Evolutionary conservation across 2,329 filamentous ascomycete species (phyloP), one percentile per base, ranked within the genome.

Genomic region (Aureobasidium namibiae): DNA sequence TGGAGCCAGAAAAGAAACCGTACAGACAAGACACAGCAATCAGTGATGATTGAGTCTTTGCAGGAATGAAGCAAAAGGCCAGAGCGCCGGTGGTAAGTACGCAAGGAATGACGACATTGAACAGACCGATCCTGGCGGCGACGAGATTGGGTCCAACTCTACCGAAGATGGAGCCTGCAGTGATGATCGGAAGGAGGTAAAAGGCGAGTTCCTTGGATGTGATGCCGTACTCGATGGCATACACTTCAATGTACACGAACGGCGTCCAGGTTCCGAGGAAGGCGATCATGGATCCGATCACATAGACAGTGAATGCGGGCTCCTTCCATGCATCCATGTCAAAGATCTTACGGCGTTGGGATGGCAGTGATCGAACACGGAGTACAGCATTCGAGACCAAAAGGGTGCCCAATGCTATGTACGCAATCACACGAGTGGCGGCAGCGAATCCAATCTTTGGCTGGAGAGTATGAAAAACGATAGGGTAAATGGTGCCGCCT

Each of bases 61-160:
- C 68, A 18, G 65, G 66, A 44, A 69, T 67, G 67, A 70, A 71
- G 63, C 65, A 68, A 61, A 72, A 70, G 4, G 67, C 67, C 11
- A 72, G 67, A 21, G 68, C 48, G 1, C 67, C 67, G 7, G 69
- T 68, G 50, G 60, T 61, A 6, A 72, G 65, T 1, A 74, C 73
- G 44, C 74, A 75, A 2, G 75, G 75, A 1, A 77, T 72, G 60
- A 81, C 71, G 60, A 81, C 73, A 66, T 86, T 85, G 1, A 87
- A 62, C 0, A 80, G 75, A 0, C 83, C 83, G 42, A 75, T 74
- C 59, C 78, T 80, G 62, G 87, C 83, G 0, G 80, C 83, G 26
- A 87, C 65, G 46, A 84, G 72, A 5, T 59, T 59, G 6, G 56
- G 56, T 16, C 36, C 45, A 1, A 59, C 36, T 38, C 56, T 39